These are phyloP conservation scores for Penicillium fimorum DNA, from an alignment of 495 filamentous ascomycete species.

Conservation along the genomic window DNA sequence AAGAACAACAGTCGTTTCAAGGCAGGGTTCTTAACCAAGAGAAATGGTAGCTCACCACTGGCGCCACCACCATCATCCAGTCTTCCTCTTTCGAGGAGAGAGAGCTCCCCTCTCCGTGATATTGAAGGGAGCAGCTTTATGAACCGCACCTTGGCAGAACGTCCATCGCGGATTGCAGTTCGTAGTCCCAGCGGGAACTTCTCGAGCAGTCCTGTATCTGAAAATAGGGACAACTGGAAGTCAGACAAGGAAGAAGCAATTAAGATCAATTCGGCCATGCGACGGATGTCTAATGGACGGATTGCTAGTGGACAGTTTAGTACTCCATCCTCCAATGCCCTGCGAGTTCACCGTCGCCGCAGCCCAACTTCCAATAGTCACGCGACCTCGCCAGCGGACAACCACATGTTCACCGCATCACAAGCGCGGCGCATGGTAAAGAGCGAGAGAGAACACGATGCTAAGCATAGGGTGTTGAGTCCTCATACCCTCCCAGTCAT, in stretches of 20 bases:
- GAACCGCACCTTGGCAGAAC: conserved; percentile 52
- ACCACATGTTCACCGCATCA: conserved; percentile 63
- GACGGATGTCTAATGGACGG: conserved; percentile 49
- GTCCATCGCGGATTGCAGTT: conserved; percentile 50
- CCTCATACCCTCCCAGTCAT: conserved; percentile 65
- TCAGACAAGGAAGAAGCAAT: conserved; percentile 56
- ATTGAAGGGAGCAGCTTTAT: conserved; percentile 59
- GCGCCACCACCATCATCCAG: conserved; percentile 57
- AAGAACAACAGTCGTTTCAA: conserved; percentile 81
- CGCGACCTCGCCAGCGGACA: conserved; percentile 56
- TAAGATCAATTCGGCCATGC: conserved; percentile 62
- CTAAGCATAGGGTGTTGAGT: conserved; percentile 59
- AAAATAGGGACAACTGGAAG: conserved; percentile 46
- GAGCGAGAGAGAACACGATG: conserved; percentile 57
- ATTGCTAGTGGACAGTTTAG: conserved; percentile 35
- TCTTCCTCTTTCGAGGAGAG: conserved; percentile 60
- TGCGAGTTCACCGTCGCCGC: conserved; percentile 56
- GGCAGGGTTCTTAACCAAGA: conserved; percentile 84
- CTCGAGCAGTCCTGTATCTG: conserved; percentile 38
- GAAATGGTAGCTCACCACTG: conserved; percentile 60
- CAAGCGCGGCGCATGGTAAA: conserved; percentile 71
- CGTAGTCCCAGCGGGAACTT: conserved; percentile 49
- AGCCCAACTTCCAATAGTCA: conserved; percentile 58
- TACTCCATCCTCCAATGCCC: conserved; percentile 27
- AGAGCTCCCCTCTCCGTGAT: conserved; percentile 64